These are phyloP conservation scores for Trypanosoma brucei DNA, from an alignment of 208 protist species.

Conservation along the genomic window DNA sequence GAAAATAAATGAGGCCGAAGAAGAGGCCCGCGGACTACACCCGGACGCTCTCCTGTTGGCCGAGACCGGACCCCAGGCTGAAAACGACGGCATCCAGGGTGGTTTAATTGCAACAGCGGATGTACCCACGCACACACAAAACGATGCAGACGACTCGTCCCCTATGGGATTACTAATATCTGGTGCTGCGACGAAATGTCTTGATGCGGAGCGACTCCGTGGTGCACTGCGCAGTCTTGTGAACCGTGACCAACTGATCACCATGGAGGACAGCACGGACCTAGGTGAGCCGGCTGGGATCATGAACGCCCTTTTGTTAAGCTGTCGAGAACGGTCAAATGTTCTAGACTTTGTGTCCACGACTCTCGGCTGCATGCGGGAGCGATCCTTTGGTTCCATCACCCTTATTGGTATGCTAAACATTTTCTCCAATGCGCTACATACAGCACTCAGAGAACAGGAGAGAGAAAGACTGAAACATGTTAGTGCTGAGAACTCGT, in stretches of 20 bases:
- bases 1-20: slow-evolving; percentile 20
- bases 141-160: slow-evolving; percentile 4
- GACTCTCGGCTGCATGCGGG: slow-evolving; percentile 40
- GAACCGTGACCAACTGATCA: slow-evolving; percentile 45
- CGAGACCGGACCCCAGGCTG: neutral
- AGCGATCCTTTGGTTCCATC: slow-evolving; percentile 38
- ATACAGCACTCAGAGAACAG: slow-evolving; percentile 26
- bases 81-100: neutral
- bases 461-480: slow-evolving; percentile 1
- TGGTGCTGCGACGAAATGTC: slow-evolving; percentile 23
- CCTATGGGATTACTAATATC: slow-evolving; percentile 28
- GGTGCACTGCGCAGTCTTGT: slow-evolving; percentile 39
- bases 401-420: slow-evolving; percentile 70
- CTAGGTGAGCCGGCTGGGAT: slow-evolving; percentile 29
- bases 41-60: slow-evolving; percentile 5
- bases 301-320: slow-evolving; percentile 32
- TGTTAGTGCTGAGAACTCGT: neutral
- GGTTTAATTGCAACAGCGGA: slow-evolving; percentile 10
- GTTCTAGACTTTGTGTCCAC: slow-evolving; percentile 37
- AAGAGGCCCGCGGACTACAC: slow-evolving; percentile 11
- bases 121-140: slow-evolving; percentile 18
- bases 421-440: slow-evolving; percentile 58
- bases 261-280: slow-evolving; percentile 22
- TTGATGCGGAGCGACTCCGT: slow-evolving; percentile 33
- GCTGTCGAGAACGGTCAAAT: slow-evolving; percentile 21